phyloP scores from a whole-genome alignment of 2,329 filamentous ascomycete genomes.

The Cadophora sp. region DNA sequence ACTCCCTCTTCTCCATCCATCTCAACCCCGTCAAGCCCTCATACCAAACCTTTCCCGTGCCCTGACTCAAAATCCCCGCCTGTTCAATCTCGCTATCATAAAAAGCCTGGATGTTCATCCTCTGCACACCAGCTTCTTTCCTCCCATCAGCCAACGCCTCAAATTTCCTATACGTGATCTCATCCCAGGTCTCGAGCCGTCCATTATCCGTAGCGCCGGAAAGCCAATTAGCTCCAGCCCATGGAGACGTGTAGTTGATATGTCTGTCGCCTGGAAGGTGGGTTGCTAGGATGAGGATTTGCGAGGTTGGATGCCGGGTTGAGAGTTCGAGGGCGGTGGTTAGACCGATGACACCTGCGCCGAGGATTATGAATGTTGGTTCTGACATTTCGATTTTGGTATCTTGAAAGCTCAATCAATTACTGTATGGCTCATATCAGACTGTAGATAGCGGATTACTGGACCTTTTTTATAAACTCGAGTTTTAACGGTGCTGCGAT shows the following conservation, averaged over 20 bases:
- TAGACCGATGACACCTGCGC: constrained; percentile 67
- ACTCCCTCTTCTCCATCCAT: constrained; percentile 55
- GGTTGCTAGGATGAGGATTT: constrained; percentile 76
- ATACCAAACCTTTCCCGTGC: constrained; percentile 39
- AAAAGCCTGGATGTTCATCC: constrained; percentile 21
- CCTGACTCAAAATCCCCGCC: constrained; percentile 32
- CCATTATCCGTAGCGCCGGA: constrained; percentile 67
- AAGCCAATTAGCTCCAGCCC: constrained; percentile 80
- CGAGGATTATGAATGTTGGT: constrained; percentile 25
- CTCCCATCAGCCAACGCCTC: constrained; percentile 46
- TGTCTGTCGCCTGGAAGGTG: constrained; percentile 94
- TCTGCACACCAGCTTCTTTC: constrained; percentile 32
- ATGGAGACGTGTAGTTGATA: constrained; percentile 86
- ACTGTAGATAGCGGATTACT: neutral
- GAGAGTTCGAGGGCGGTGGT: constrained; percentile 69
- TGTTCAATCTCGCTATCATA: constrained; percentile 28
- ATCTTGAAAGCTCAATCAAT: neutral
- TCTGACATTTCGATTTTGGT: neutral
- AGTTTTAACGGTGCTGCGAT: neutral
- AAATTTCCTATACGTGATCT: constrained; percentile 75
- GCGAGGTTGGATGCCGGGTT: constrained; percentile 55
- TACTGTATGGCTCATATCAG: neutral
- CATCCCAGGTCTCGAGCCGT: constrained; percentile 54
- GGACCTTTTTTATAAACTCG: neutral
- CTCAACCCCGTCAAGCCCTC: constrained; percentile 58